Evolutionary conservation across 129 eudicot genomes (phyloP).

Genomic region (Flaveria linearis): DNA sequence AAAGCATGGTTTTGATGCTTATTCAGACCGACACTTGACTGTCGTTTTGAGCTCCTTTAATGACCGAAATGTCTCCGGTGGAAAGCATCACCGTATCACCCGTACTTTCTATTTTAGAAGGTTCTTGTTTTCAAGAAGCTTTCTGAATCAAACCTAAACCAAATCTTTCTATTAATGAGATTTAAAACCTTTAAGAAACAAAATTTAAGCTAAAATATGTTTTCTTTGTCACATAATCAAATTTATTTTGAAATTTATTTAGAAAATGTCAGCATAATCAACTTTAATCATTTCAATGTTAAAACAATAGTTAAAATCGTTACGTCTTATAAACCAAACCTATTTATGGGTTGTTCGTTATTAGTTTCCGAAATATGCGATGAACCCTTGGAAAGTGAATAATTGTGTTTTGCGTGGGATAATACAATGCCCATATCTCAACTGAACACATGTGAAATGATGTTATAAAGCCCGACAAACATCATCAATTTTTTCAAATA

Average conservation of each 20-base stretch:
- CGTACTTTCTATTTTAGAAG: slow-evolving; percentile 52
- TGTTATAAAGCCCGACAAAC: slow-evolving; percentile 8
- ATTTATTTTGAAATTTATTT: background rate
- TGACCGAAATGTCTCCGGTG: slow-evolving; percentile 59
- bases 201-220: too few species aligned
- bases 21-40: slow-evolving; percentile 75
- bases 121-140: too few species aligned
- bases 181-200: too few species aligned
- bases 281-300: too few species aligned
- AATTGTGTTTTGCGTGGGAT: background rate
- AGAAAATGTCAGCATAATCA: background rate
- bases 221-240: background rate
- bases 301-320: too few species aligned
- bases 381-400: slow-evolving; percentile 9
- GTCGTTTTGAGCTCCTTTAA: slow-evolving; percentile 80
- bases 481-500: background rate
- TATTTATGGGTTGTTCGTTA: background rate
- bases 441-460: slow-evolving; percentile 27
- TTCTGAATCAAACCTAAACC: too few species aligned
- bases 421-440: slow-evolving; percentile 4
- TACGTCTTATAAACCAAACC: background rate
- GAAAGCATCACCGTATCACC: slow-evolving; percentile 95
- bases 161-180: too few species aligned
- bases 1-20: slow-evolving; percentile 64
- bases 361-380: background rate